Evolutionary conservation across 768 basidiomycete genomes (phyloP).

Genomic region (Lentinula sp.): DNA sequence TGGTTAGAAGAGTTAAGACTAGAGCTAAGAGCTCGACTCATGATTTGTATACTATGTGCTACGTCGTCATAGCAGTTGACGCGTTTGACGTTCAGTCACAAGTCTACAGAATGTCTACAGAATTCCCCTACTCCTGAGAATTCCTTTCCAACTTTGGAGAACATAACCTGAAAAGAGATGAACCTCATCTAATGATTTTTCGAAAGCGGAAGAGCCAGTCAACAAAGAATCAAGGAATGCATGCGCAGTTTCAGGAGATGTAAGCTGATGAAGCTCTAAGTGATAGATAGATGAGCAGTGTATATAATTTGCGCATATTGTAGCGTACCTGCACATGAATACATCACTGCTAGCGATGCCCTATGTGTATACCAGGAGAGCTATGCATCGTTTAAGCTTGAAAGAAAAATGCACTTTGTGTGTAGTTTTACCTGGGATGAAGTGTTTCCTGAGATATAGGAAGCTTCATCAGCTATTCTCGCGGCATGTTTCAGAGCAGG

Average conservation of each 20-base stretch:
- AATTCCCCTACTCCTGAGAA: conserved; percentile 62
- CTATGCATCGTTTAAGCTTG: conserved; percentile 25
- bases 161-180: conserved; percentile 55
- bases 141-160: conserved; percentile 64
- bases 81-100: no score
- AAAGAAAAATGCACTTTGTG: background rate
- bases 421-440: conserved; percentile 47
- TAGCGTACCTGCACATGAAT: conserved; percentile 59
- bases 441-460: conserved; percentile 46
- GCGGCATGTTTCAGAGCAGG: conserved; percentile 58
- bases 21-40: background rate
- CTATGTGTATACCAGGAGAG: conserved; percentile 69
- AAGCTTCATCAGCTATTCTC: conserved; percentile 65
- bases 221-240: conserved; percentile 65
- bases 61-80: background rate
- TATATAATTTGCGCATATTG: background rate
- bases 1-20: background rate
- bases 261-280: conserved; percentile 75
- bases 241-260: conserved; percentile 62
- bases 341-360: conserved; percentile 59
- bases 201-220: conserved; percentile 36
- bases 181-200: conserved; percentile 45
- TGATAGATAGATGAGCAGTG: background rate
- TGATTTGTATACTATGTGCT: background rate
- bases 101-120: conserved; percentile 19